Base-by-base conservation (phyloP, 495 filamentous ascomycete genomes). In the Xylaria castorea region DNA sequence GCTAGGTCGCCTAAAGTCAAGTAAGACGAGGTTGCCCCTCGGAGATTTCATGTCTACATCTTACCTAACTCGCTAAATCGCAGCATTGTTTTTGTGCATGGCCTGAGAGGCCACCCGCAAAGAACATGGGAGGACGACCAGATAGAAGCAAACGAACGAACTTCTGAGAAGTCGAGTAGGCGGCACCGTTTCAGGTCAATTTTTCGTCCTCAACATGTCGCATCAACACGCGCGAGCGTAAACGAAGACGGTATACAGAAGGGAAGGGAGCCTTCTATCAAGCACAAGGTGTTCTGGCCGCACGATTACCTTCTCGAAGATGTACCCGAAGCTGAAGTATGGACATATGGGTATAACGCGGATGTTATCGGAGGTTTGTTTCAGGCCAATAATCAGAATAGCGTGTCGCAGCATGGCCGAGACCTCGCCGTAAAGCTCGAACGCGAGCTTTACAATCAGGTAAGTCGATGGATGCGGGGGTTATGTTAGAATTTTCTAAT, bases 271-370 rank as follows among this genome's bases (percentile, higher is more conserved):
- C n/a, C n/a, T n/a, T 51, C 48, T 51, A 25, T 25, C 11, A n/a
- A 27, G 51, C 34, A 57, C n/a, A 75, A 73, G 34, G 64, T 79
- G 4, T 82, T 80, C 69, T 85, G 82, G 82, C 82, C 82, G 11
- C 63, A 75, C n/a, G 71, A 80, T 25, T 81, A 78, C 48, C 81
- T 85, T 50, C 64, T 60, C 7, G 16, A 75, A 5, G 81, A 84
- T 66, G 66, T 85, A 3, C 79, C 81, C 32, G 63, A 81, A 44
- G 81, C 83, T 27, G 76, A 80, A 62, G 77, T 84, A 18, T 81
- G 81, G 73, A 83, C 80, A 32, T 86, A 81, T 67, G 83, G 83
- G 20, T 86, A 86, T 68, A 81, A 85, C 70, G 81, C 83, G 32
- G 80, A 84, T 57, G 74, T 80, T 7, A 78, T 83, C 42, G 69